A percentile compares a stretch with the other conserved stretches of the same genome.
Evolutionary conservation across 1,284 basidiomycete species (phyloP).

Genomic region (Malassezia cuniculi): DNA sequence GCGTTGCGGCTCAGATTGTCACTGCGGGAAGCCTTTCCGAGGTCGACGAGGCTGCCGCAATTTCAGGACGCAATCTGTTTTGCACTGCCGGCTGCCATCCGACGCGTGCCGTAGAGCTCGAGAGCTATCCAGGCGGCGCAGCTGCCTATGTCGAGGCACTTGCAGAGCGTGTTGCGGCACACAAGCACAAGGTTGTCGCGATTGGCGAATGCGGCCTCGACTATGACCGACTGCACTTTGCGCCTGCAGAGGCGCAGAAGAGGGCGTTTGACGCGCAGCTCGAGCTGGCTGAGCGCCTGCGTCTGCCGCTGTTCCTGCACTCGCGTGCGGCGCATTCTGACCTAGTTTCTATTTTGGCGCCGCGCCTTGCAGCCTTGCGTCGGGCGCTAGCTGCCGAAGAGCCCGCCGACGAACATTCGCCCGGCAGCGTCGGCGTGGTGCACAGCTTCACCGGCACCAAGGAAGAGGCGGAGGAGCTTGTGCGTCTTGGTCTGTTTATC

Average conservation of each 20-base stretch:
- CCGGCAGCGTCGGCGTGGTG: slow-evolving; percentile 51
- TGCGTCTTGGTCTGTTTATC: slow-evolving; percentile 48
- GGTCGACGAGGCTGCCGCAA: slow-evolving; percentile 53
- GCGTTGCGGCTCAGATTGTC: slow-evolving; percentile 65
- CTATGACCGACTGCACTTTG: slow-evolving; percentile 68
- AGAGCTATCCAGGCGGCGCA: slow-evolving; percentile 51
- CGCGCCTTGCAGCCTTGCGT: slow-evolving; percentile 14
- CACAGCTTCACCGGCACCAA: slow-evolving; percentile 70
- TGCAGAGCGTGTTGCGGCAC: neutral
- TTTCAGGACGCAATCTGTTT: slow-evolving; percentile 58
- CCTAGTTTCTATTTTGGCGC: slow-evolving; percentile 55
- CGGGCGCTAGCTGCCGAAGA: neutral
- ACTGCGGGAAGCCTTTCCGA: slow-evolving; percentile 66
- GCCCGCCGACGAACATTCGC: neutral
- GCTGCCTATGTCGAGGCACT: slow-evolving; percentile 56
- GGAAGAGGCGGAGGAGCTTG: slow-evolving; percentile 59
- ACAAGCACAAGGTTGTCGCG: slow-evolving; percentile 48
- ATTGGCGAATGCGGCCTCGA: slow-evolving; percentile 80
- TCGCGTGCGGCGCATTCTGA: slow-evolving; percentile 57
- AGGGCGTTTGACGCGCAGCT: slow-evolving; percentile 63
- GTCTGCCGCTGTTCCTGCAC: slow-evolving; percentile 72
- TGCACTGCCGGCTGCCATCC: slow-evolving; percentile 76
- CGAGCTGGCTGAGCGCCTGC: slow-evolving; percentile 57
- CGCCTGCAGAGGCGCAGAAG: slow-evolving; percentile 55
- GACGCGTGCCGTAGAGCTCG: slow-evolving; percentile 66